These are phyloP conservation scores for Blastomyces parvus DNA, from an alignment of 2,329 filamentous ascomycete genomes.

Conservation along the genomic window DNA sequence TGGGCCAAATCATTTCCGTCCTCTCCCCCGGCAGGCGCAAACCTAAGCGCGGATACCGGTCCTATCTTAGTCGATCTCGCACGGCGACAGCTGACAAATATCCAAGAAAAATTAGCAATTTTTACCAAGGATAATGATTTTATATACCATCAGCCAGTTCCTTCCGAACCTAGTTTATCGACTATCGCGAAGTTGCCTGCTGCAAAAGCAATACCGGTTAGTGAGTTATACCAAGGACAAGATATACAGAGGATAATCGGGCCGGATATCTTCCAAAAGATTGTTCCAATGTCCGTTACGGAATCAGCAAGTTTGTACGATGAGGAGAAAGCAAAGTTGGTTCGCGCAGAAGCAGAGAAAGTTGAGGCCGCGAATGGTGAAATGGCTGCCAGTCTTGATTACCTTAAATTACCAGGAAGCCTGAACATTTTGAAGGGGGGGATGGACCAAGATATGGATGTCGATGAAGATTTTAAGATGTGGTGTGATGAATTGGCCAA, in stretches of 20 bases:
- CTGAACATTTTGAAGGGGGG: constrained; percentile 87
- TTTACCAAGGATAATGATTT: constrained; percentile 92
- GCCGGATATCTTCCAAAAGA: constrained; percentile 92
- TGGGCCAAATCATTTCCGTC: constrained; percentile 71
- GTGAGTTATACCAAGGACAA: constrained; percentile 91
- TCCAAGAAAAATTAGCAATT: constrained; percentile 70
- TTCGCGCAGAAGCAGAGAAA: constrained; percentile 85
- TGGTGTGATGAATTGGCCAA: constrained; percentile 92
- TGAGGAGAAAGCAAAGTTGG: constrained; percentile 93
- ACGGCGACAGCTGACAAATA: constrained; percentile 68
- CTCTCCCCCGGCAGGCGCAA: constrained; percentile 68
- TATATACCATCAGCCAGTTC: constrained; percentile 91
- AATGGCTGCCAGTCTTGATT: constrained; percentile 91
- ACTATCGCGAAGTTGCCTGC: constrained; percentile 84
- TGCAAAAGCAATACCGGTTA: constrained; percentile 93
- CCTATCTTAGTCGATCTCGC: constrained; percentile 65
- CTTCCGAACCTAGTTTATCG: constrained; percentile 70
- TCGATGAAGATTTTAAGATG: constrained; percentile 81
- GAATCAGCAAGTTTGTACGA: constrained; percentile 96
- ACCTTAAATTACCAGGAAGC: constrained; percentile 78
- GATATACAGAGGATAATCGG: constrained; percentile 96
- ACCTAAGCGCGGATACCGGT: constrained; percentile 72
- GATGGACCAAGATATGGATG: constrained; percentile 76
- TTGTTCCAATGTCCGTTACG: constrained; percentile 90
- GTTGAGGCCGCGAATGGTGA: constrained; percentile 89